Percentiles rank a stretch among this genome's conserved stretches.
Conservation (phyloP, 208 protist species). For the Leptomonas seymouri region DNA sequence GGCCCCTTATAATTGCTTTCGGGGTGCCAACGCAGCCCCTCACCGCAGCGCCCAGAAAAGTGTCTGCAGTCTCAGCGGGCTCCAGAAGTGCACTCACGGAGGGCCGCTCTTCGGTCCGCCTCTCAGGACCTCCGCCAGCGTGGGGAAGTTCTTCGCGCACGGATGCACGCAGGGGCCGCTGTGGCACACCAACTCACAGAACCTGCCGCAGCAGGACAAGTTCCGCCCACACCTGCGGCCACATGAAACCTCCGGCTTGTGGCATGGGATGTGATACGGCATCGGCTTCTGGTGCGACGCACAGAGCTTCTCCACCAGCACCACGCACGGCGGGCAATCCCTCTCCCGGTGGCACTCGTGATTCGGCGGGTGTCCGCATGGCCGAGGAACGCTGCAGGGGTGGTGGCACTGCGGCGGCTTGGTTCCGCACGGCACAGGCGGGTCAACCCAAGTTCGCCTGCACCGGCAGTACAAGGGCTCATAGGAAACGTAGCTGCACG, state of each 20-base stretch:
- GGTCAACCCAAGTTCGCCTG: slow-evolving; percentile 76
- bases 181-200: slow-evolving; percentile 77
- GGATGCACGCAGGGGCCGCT: slow-evolving; percentile 70
- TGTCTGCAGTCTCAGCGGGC: neutral
- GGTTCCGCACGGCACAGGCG: slow-evolving; percentile 91
- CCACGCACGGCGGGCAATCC: slow-evolving; percentile 78
- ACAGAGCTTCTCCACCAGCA: slow-evolving; percentile 84
- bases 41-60: too few species aligned
- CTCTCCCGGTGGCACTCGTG: slow-evolving; percentile 79
- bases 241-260: slow-evolving; percentile 63
- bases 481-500: slow-evolving; percentile 73
- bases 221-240: slow-evolving; percentile 77
- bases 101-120: slow-evolving; percentile 1
- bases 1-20: too few species aligned
- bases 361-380: slow-evolving; percentile 87
- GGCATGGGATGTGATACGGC: slow-evolving; percentile 76
- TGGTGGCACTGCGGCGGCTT: slow-evolving; percentile 78
- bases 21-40: too few species aligned
- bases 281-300: slow-evolving; percentile 72
- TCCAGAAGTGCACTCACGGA: neutral
- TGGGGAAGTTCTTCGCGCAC: slow-evolving; percentile 53
- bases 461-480: slow-evolving; percentile 90
- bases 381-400: slow-evolving; percentile 72
- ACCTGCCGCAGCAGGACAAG: slow-evolving; percentile 73
- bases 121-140: slow-evolving; percentile 34